Conservation (phyloP, 352 stramenopile genomes). For the Phytophthora hybrid region DNA sequence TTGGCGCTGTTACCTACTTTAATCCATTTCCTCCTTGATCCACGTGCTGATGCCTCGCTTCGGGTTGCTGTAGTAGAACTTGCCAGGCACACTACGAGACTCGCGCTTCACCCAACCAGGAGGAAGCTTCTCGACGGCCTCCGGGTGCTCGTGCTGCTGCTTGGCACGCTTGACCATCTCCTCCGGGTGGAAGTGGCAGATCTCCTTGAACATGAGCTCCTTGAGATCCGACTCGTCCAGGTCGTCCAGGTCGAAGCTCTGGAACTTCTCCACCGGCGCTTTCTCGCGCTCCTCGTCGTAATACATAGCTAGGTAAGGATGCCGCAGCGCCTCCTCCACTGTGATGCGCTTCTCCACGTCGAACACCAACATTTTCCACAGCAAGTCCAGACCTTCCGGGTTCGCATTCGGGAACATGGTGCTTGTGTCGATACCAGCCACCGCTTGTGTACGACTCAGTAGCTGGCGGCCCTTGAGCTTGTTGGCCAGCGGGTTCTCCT, state of each 20-base stretch:
- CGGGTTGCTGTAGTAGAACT: conserved; percentile 92
- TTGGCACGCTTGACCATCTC: conserved; percentile 91
- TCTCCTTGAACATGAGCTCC: conserved; percentile 93
- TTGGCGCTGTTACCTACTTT: conserved; percentile 21
- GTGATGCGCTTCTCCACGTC: conserved; percentile 97
- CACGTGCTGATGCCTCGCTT: conserved; percentile 92
- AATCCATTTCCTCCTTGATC: conserved; percentile 90
- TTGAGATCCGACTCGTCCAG: conserved; percentile 87
- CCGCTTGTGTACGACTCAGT: conserved; percentile 82
- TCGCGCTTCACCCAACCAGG: conserved; percentile 89
- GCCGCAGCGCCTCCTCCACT: conserved; percentile 95
- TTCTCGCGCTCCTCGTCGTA: conserved; percentile 84
- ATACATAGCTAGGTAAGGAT: conserved; percentile 96
- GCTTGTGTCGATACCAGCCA: conserved; percentile 81
- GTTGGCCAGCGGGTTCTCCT: conserved; percentile 88
- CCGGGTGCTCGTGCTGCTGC: conserved; percentile 75
- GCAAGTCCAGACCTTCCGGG: conserved; percentile 79
- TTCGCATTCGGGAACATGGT: conserved; percentile 90
- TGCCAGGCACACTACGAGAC: conserved; percentile 83
- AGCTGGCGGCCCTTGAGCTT: conserved; percentile 89
- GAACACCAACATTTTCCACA: conserved; percentile 92
- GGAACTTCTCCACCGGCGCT: conserved; percentile 73
- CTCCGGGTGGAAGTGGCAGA: conserved; percentile 89
- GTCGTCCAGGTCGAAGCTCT: conserved; percentile 89
- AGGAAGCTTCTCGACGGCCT: conserved; percentile 76